Evolutionary conservation across 176 grass and related monocot genomes (phyloP), one percentile per base, ranked within the genome.

Genomic region (Stipa capillata): DNA sequence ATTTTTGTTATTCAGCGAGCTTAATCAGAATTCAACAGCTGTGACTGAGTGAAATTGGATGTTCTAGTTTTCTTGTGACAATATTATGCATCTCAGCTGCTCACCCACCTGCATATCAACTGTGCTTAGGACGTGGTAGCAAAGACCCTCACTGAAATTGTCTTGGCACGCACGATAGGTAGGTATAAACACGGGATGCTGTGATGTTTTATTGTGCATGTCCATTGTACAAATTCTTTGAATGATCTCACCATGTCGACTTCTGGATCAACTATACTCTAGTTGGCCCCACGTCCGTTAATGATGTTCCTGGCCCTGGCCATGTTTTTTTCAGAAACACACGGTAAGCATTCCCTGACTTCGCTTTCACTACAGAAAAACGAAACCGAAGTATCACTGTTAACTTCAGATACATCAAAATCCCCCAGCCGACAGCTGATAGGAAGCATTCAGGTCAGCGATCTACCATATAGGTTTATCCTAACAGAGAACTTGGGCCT

Each of bases 251-350:
- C 60, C 18, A 7, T 39, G n/a, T 18, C 21, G 21, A 49, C 8
- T 47, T n/a, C 15, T 2, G 18, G 20, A 36, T 71, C 39, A 78
- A 23, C 12, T 15, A 17, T 41, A 24, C 5, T 54, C 21, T 36
- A 42, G 39, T 16, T 87, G 76, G 81, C 5, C 52, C 41, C 29
- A 64, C 82, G 39, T 79, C 72, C 32, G 87, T 79, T 17, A 83
- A 82, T 48, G 85, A 79, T 77, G 87, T 76, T 66, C 21, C 78
- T 90, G 41, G 84, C 81, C 66, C 69, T 78, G 35, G 9, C 24
- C 8, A 74, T n/a, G 3, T 28, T 50, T 57, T 27, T 15, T 28
- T 14, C n/a, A 28, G 4, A 12, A 28, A 28, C 24, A 14, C 24
- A 27, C 1, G 54, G 9, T 27, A 28, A 28, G 54, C 54, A 14